A percentile compares a stretch with the other conserved stretches of the same genome.
Conservation (phyloP, 352 stramenopile species). For the Phytophthora lateralis region DNA sequence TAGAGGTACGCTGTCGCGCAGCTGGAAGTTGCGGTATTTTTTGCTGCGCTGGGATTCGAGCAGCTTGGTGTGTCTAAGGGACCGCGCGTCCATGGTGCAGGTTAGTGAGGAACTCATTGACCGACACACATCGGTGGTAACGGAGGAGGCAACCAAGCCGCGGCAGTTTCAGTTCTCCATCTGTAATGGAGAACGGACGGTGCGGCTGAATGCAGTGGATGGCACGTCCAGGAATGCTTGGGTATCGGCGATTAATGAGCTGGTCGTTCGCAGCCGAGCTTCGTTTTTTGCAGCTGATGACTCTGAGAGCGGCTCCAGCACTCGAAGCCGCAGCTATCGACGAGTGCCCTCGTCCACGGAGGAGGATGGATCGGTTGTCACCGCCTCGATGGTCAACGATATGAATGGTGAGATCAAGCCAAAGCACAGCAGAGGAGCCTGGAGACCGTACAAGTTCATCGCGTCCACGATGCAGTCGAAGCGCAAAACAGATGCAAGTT, state of each 20-base stretch:
- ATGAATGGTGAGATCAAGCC: constrained; percentile 31
- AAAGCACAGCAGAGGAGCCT: constrained; percentile 40
- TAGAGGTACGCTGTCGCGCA: constrained; percentile 68
- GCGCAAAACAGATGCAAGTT: constrained; percentile 42
- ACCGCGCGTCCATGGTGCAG: constrained; percentile 74
- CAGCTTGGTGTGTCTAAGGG: constrained; percentile 76
- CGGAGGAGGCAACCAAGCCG: constrained; percentile 64
- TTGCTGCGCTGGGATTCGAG: constrained; percentile 71
- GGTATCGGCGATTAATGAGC: constrained; percentile 78
- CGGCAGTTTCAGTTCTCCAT: constrained; percentile 86
- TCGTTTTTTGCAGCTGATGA: constrained; percentile 82
- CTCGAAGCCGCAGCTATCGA: constrained; percentile 49
- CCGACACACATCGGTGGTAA: constrained; percentile 69
- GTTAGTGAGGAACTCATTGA: constrained; percentile 75
- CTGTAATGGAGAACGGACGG: constrained; percentile 67
- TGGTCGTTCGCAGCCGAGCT: constrained; percentile 78
- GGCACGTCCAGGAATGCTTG: constrained; percentile 57
- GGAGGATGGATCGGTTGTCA: constrained; percentile 51
- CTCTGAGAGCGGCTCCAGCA: constrained; percentile 56
- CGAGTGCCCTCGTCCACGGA: constrained; percentile 64
- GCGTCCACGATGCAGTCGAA: constrained; percentile 79
- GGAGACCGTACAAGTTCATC: constrained; percentile 80
- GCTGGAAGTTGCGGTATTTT: constrained; percentile 88
- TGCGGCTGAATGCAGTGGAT: constrained; percentile 79
- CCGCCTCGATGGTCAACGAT: constrained; percentile 36